Percentiles rank a stretch among this genome's conserved stretches.
Evolutionary conservation across 768 basidiomycete genomes (phyloP).

Genomic region (Aureoboletus auriporus): DNA sequence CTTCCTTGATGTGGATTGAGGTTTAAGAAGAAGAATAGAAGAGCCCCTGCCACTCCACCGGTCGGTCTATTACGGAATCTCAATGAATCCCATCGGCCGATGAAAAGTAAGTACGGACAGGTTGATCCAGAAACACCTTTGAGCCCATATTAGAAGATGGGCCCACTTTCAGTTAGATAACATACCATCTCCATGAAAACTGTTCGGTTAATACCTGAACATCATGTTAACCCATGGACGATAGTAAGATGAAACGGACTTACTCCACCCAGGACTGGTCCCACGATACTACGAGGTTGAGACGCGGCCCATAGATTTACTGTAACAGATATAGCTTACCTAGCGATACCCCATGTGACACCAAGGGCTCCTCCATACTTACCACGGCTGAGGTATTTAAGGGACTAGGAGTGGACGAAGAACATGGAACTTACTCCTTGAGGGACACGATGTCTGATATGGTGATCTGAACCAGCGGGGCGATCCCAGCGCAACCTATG

Average conservation of each 20-base stretch:
- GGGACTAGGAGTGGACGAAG: background rate
- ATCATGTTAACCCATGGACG: background rate
- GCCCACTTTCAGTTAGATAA: background rate
- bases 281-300: constrained; percentile 30
- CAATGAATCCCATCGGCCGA: background rate
- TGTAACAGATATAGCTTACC: constrained; percentile 18
- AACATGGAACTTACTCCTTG: constrained; percentile 23
- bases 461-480: constrained; percentile 34
- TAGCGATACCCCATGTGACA: constrained; percentile 39
- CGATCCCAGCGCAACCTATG: constrained; percentile 39
- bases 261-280: constrained; percentile 41
- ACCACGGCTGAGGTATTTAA: constrained; percentile 29
- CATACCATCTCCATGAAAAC: constrained; percentile 39
- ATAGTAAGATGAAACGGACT: constrained; percentile 3
- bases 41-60: constrained; percentile 28
- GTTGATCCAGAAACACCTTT: constrained; percentile 36
- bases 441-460: constrained; percentile 38
- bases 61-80: constrained; percentile 28
- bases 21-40: constrained; percentile 34
- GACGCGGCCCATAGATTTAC: background rate
- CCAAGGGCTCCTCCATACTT: constrained; percentile 36
- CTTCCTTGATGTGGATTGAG: constrained; percentile 32
- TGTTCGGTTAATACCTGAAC: constrained; percentile 32
- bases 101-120: constrained; percentile 22
- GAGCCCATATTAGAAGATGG: constrained; percentile 1